A percentile compares a stretch with the other conserved stretches of the same genome.
Conservation (phyloP, 495 filamentous ascomycete genomes). For the Platismatia glauca region DNA sequence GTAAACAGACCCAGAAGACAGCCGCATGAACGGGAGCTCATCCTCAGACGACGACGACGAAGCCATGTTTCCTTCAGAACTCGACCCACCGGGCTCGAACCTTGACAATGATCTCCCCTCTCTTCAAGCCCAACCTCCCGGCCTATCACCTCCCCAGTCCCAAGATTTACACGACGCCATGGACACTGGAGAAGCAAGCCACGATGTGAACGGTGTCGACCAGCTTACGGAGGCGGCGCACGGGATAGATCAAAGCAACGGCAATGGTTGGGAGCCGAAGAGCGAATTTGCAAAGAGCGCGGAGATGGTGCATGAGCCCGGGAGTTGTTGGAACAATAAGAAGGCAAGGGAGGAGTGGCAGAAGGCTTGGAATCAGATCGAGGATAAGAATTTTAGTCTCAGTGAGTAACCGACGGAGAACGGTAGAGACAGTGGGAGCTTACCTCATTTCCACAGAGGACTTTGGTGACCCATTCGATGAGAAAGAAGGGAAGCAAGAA, state of each 20-base stretch:
- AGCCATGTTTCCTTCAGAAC: conserved; percentile 25
- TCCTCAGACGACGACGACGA: conserved; percentile 30
- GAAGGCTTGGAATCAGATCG: conserved; percentile 38
- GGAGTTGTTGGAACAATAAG: conserved; percentile 50
- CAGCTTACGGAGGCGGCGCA: neutral
- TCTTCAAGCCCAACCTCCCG: conserved; percentile 35
- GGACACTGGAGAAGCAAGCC: conserved; percentile 6
- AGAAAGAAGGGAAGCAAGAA: conserved; percentile 22
- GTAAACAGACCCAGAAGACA: conserved; percentile 42
- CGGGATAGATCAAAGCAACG: neutral
- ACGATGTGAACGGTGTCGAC: neutral
- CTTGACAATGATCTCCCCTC: conserved; percentile 32
- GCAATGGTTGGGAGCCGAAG: neutral
- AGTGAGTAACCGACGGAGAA: conserved; percentile 25
- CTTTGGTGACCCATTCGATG: conserved; percentile 53
- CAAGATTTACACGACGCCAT: conserved; percentile 13
- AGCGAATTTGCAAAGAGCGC: conserved; percentile 21
- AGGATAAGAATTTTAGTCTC: conserved; percentile 42
- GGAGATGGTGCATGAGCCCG: conserved; percentile 28
- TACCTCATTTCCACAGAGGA: conserved; percentile 30
- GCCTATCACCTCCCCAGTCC: conserved; percentile 36
- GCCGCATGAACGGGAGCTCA: conserved; percentile 48
- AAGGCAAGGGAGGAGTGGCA: conserved; percentile 54
- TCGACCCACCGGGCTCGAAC: conserved; percentile 16
- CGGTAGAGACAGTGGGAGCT: neutral